Evolutionary conservation across 768 basidiomycete species (phyloP).

Genomic region (Boletus huronensis): DNA sequence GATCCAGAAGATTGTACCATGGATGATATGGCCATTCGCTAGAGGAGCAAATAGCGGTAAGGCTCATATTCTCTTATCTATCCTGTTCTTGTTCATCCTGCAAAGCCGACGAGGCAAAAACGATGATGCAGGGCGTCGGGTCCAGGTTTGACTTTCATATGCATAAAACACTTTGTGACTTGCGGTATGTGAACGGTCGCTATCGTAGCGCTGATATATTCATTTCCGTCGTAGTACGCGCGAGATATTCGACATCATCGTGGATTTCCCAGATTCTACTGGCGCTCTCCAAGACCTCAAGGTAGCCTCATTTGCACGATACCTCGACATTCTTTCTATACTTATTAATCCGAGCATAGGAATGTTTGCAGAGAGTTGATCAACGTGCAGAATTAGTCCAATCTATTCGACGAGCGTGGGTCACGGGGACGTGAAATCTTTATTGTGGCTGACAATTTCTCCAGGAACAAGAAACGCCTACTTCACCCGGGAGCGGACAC

Average conservation of each 20-base stretch:
- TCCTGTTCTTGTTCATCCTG: slow-evolving; percentile 4
- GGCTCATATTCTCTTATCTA: slow-evolving; percentile 17
- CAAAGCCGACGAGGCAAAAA: slow-evolving; percentile 65
- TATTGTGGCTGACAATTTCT: slow-evolving; percentile 2
- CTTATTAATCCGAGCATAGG: slow-evolving; percentile 36
- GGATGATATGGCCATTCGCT: slow-evolving; percentile 83
- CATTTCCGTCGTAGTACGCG: slow-evolving; percentile 43
- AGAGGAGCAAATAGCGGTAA: slow-evolving; percentile 55
- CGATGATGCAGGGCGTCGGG: slow-evolving; percentile 72
- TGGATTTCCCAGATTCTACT: slow-evolving; percentile 86
- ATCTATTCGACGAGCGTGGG: slow-evolving; percentile 73
- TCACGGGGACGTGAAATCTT: background rate
- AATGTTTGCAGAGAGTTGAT: slow-evolving; percentile 77
- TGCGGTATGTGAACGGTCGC: slow-evolving; percentile 54
- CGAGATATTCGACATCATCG: slow-evolving; percentile 95
- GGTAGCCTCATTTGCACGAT: slow-evolving; percentile 35
- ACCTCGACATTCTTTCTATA: background rate
- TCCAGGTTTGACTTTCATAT: slow-evolving; percentile 90
- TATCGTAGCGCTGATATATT: background rate
- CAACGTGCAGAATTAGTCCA: slow-evolving; percentile 75
- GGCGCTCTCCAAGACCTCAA: slow-evolving; percentile 84
- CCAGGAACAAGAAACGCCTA: slow-evolving; percentile 79
- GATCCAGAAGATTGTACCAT: slow-evolving; percentile 71
- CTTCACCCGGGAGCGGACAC: slow-evolving; percentile 97
- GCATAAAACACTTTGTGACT: slow-evolving; percentile 84